Evolutionary conservation across 345 rosid genomes (phyloP), one percentile per base, ranked within the genome.

Genomic region (Brassica rapa): DNA sequence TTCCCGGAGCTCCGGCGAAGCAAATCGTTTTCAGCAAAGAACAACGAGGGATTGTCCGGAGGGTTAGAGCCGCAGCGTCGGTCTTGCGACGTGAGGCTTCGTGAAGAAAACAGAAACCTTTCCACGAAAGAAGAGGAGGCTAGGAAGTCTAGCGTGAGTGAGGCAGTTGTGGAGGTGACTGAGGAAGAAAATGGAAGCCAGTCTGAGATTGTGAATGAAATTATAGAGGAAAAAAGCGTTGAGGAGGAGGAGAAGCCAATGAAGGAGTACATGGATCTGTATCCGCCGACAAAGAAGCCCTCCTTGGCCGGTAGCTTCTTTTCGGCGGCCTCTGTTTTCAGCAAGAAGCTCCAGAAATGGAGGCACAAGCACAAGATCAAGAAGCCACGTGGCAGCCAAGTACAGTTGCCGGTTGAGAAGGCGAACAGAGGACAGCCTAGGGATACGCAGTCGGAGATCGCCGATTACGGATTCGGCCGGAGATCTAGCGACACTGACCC

Each of bases 291-390:
- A 77, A 82, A 73, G 85, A 88, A 71, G 79, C 81, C 27, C 81
- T 76, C 73, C 46, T 86, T 89, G 30, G 93, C 94, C 1, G 97
- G 98, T 3, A 89, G 90, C 82, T 94, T 94, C 85, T 90, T 95
- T 84, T 89, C 98, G 1, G 98, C 97, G 6, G 97, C 98, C 55
- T 90, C 98, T 9, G 97, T 92, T 35, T 90, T 94, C 77, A 94
- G 93, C 83, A 94, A 94, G 84, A 94, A 92, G 77, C 86, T 92
- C 81, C 98, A 90, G 81, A 92, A 94, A 77, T 94, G 98, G 98
- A 85, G 93, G 66, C 89, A 89, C 15, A 94, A 89, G 81, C 98
- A 94, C 83, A 94, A 91, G 86, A 77, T 68, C 15, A 94, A 92
- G 83, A 94, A 89, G 84, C 85, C 77, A 63, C 74, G 84, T 32